These are phyloP conservation scores for Pythium graminicola DNA, from an alignment of 352 stramenopile species.

Conservation along the genomic window DNA sequence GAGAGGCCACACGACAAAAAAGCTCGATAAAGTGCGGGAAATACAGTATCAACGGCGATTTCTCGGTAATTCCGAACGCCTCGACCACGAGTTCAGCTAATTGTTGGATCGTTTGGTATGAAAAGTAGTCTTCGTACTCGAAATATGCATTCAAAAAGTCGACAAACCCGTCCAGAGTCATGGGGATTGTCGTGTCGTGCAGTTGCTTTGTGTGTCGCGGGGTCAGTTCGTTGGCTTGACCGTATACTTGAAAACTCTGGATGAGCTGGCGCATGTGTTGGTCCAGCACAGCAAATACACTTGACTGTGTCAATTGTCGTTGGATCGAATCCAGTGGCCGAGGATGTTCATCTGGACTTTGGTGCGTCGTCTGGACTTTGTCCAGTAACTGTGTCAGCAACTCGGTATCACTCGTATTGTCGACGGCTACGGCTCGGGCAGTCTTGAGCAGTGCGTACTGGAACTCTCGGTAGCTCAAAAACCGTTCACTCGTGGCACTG, in stretches of 20 bases:
- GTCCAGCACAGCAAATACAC: conserved; percentile 42
- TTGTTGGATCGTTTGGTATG: conserved; percentile 33
- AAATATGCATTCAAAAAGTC: conserved; percentile 79
- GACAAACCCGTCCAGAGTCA: conserved; percentile 62
- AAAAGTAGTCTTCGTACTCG: conserved; percentile 70
- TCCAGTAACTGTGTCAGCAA: conserved; percentile 28
- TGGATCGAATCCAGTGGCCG: conserved; percentile 51
- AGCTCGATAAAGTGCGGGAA: conserved; percentile 66
- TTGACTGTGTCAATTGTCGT: conserved; percentile 40
- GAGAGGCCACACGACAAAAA: conserved; percentile 48
- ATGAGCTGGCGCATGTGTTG: conserved; percentile 33
- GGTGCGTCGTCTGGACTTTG: not conserved
- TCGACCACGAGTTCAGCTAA: not conserved
- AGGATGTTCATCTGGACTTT: not conserved
- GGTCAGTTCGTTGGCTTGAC: conserved; percentile 20
- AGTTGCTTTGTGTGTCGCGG: not conserved
- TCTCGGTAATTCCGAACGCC: not conserved
- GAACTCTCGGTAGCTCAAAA: conserved; percentile 50
- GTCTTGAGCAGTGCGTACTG: conserved; percentile 46
- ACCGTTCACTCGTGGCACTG: conserved; percentile 38
- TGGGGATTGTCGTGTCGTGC: conserved; percentile 26
- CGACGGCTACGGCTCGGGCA: conserved; percentile 14
- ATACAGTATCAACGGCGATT: conserved; percentile 21
- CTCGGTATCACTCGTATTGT: conserved; percentile 20
- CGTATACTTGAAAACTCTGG: conserved; percentile 63